Conservation (phyloP, 192 early-diverging fungal species). For the Podila minutissima region DNA sequence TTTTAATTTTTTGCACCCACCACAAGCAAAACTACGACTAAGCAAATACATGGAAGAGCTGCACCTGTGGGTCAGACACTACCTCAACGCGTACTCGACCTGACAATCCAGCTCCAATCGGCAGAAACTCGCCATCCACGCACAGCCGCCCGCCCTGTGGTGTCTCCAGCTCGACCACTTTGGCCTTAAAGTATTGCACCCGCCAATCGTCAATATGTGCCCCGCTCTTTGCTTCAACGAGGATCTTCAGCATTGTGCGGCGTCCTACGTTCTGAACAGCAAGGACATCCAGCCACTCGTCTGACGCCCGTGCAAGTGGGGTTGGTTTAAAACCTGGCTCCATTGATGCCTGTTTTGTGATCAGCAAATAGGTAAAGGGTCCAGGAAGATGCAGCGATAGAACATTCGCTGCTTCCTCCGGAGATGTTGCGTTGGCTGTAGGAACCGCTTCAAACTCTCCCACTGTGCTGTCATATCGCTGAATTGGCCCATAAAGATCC, state of each 20-base stretch:
- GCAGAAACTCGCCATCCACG: constrained; percentile 57
- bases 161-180: constrained; percentile 44
- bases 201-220: constrained; percentile 33
- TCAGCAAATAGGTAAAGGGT: constrained; percentile 58
- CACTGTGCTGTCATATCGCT: constrained; percentile 22
- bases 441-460: constrained; percentile 4
- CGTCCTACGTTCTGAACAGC: constrained; percentile 42
- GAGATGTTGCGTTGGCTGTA: background rate
- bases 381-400: constrained; percentile 8
- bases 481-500: constrained; percentile 32
- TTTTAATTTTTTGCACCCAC: background rate
- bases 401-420: background rate
- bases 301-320: constrained; percentile 53
- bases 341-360: constrained; percentile 53
- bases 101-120: constrained; percentile 6
- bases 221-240: constrained; percentile 41
- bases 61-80: background rate
- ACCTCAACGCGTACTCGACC: constrained; percentile 23
- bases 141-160: constrained; percentile 46
- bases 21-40: background rate
- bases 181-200: constrained; percentile 59
- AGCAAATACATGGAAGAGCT: background rate
- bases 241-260: constrained; percentile 29
- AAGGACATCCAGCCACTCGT: constrained; percentile 55
- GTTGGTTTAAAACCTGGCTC: constrained; percentile 58